These are phyloP conservation scores for Pythium brachiatum DNA, from an alignment of 352 stramenopile genomes.

Conservation along the genomic window DNA sequence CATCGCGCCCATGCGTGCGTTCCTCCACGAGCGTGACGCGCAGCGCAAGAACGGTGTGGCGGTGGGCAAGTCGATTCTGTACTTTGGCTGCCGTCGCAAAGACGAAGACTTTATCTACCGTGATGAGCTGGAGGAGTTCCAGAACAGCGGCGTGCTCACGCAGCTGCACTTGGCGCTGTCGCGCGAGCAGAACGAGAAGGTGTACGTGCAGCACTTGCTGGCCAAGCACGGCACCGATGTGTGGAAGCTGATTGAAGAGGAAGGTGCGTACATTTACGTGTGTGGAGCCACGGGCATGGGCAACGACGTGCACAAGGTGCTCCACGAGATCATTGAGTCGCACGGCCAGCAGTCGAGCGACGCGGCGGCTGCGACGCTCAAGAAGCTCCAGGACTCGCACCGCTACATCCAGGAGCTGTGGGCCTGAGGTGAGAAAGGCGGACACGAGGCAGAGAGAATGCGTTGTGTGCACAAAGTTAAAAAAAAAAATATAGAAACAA, in stretches of 20 bases:
- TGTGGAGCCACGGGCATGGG: conserved; percentile 98
- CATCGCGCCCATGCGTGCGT: conserved; percentile 96
- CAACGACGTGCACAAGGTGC: conserved; percentile 93
- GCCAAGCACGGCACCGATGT: conserved; percentile 61
- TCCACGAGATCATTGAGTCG: conserved; percentile 80
- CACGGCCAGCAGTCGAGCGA: conserved; percentile 49
- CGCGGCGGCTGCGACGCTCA: conserved; percentile 81
- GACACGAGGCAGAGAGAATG: not conserved
- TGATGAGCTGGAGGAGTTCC: conserved; percentile 89
- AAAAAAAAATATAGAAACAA: not conserved
- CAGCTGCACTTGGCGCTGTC: conserved; percentile 95
- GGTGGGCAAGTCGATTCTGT: conserved; percentile 91
- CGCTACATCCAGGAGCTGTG: conserved; percentile 97
- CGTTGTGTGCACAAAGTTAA: not conserved
- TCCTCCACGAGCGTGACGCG: conserved; percentile 93
- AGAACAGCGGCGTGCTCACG: conserved; percentile 82
- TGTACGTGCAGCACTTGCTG: conserved; percentile 98
- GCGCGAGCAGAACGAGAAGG: conserved; percentile 91
- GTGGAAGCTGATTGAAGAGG: conserved; percentile 56
- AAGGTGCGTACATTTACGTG: conserved; percentile 94
- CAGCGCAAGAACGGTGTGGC: conserved; percentile 50
- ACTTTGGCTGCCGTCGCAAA: conserved; percentile 86
- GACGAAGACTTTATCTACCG: conserved; percentile 91
- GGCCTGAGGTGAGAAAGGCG: conserved; percentile 38
- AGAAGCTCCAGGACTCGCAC: conserved; percentile 83